Conservation (phyloP, 192 early-diverging fungal species). For the Backusella australiensis region DNA sequence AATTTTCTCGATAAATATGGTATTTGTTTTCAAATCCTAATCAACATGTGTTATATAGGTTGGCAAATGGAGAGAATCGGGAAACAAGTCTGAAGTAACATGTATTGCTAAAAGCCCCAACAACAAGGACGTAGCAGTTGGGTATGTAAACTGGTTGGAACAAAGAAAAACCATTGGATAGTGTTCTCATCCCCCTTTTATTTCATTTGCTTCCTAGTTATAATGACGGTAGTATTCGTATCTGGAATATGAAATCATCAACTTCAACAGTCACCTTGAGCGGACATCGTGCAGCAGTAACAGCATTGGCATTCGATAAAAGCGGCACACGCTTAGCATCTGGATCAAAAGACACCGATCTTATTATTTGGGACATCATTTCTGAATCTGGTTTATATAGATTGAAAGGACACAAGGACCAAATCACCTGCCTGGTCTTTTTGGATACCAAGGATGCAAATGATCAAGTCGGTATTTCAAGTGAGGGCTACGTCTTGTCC, state of each 20-base stretch:
- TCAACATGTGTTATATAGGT: conserved; percentile 33
- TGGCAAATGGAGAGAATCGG: conserved; percentile 75
- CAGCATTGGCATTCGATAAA: conserved; percentile 79
- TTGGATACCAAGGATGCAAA: conserved; percentile 33
- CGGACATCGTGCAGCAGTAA: conserved; percentile 86
- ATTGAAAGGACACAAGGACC: conserved; percentile 94
- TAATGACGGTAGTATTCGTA: conserved; percentile 86
- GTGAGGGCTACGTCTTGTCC: conserved; percentile 75
- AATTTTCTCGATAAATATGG: neutral
- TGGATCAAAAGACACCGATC: conserved; percentile 89
- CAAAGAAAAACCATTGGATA: neutral
- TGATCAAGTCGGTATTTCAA: conserved; percentile 44
- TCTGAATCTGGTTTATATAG: conserved; percentile 86
- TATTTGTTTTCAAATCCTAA: neutral
- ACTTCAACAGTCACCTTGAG: conserved; percentile 75
- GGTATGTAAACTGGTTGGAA: conserved; percentile 42
- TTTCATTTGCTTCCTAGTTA: conserved; percentile 49
- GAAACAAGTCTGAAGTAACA: conserved; percentile 86
- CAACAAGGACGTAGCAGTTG: conserved; percentile 80
- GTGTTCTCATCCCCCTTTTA: neutral
- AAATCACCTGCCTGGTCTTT: conserved; percentile 78
- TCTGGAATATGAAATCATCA: conserved; percentile 69
- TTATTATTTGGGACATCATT: conserved; percentile 95
- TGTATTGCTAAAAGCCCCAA: conserved; percentile 69
- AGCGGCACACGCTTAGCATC: conserved; percentile 83